Evolutionary conservation across 2,329 filamentous ascomycete species (phyloP), one percentile per base, ranked within the genome.

Genomic region (Aschersonia sp.): DNA sequence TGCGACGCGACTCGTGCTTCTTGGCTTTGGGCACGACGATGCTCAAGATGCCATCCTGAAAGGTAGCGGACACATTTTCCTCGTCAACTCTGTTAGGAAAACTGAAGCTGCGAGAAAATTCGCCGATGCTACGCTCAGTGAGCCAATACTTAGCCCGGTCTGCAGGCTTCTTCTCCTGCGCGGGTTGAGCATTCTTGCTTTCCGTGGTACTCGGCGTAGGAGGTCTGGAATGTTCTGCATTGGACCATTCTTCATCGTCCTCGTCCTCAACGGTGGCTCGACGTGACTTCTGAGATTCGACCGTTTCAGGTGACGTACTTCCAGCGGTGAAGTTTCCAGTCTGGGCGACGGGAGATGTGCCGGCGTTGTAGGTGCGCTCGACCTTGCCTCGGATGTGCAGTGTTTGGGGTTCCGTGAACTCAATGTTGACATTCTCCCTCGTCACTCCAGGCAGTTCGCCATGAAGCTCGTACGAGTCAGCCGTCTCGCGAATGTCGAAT

Each of bases 381-480:
- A 79, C 74, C 53, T 73, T 78, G 58, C 86, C 86, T 50, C 77
- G 78, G 61, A 92, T 72, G 53, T 78, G 73, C 43, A 91, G 68
- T 12, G 84, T 89, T 67, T 85, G 81, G 42, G 75, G 71, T 60
- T 91, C 85, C 50, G 78, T 81, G 72, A 89, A 91, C 60, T 91
- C 85, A 60, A 91, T 84, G 60, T 75, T 70, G 58, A 92, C 70
- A 58, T 89, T 72, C 56, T 85, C 79, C 67, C 86, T 84, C 52
- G 77, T 75, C 56, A 89, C 71, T 48, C 86, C 86, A 0, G 85
- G 82, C 5, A 91, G 77, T 65, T 91, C 85, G 57, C 85, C 86
- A 57, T 89, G 79, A 28, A 91, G 80, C 65, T 91, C 82, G 60
- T 88, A 91, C 53, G 70, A 62, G 5, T 78, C 66, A 51, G 75